Evolutionary conservation across 202 grass and related monocot genomes (phyloP).

Genomic region (Hordeum pubiflorum): DNA sequence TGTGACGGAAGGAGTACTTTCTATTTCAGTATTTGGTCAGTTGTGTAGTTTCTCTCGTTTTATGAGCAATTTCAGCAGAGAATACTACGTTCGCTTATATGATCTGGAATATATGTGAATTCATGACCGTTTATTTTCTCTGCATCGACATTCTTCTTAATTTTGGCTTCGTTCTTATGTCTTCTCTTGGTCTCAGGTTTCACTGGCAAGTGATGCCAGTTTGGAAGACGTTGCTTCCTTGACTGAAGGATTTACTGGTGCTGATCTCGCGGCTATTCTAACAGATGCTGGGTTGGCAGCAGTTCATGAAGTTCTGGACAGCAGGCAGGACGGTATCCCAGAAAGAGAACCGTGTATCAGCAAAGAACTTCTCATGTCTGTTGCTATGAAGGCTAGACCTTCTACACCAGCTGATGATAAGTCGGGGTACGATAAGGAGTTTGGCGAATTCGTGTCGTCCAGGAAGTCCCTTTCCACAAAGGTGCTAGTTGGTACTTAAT

Average conservation of each 20-base stretch:
- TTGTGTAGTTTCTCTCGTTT: not conserved
- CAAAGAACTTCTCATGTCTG: slow-evolving; percentile 71
- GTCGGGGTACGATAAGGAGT: slow-evolving; percentile 55
- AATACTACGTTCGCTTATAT: not conserved
- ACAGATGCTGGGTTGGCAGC: slow-evolving; percentile 73
- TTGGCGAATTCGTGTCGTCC: slow-evolving; percentile 64
- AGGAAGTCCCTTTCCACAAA: slow-evolving; percentile 79
- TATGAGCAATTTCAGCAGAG: not conserved
- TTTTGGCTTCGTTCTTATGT: not conserved
- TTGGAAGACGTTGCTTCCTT: slow-evolving; percentile 69
- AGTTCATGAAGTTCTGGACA: slow-evolving; percentile 73
- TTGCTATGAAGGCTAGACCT: slow-evolving; percentile 62
- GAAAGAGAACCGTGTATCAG: slow-evolving; percentile 61
- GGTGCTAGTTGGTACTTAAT: slow-evolving; percentile 33
- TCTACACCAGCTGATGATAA: slow-evolving; percentile 67
- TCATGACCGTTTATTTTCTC: not conserved
- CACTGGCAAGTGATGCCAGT: slow-evolving; percentile 52
- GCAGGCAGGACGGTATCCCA: slow-evolving; percentile 28
- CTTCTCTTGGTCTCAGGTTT: slow-evolving; percentile 45
- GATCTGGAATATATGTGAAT: not conserved
- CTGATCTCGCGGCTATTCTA: slow-evolving; percentile 75
- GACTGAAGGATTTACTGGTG: slow-evolving; percentile 88
- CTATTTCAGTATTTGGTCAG: not conserved
- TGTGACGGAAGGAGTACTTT: not conserved
- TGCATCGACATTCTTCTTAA: slow-evolving; percentile 1